Percentiles rank a stretch among this genome's conserved stretches.
These are phyloP conservation scores for Cyclotella baltica DNA, from an alignment of 108 stramenopile genomes.

Conservation along the genomic window DNA sequence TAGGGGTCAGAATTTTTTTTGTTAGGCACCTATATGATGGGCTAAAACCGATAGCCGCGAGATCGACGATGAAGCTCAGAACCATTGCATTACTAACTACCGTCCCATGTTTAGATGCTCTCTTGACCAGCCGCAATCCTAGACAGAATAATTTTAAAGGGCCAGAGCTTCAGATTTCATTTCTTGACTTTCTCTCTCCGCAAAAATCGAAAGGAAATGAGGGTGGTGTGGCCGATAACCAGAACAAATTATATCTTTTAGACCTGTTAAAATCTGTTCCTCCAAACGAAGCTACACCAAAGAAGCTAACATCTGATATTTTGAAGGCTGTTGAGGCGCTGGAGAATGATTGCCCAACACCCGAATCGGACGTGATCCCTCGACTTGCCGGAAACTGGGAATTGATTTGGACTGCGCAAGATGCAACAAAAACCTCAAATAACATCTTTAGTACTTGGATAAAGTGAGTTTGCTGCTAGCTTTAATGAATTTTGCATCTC, in stretches of 20 bases:
- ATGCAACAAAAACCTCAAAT: constrained; percentile 44
- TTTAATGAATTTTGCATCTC: neutral
- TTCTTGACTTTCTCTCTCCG: constrained; percentile 14
- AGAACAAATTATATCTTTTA: constrained; percentile 20
- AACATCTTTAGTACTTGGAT: constrained; percentile 61
- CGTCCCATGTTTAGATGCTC: neutral
- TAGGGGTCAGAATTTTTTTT: too few species aligned
- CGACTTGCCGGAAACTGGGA: constrained; percentile 75
- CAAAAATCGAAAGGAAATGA: neutral
- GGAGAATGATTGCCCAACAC: constrained; percentile 67
- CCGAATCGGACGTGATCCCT: constrained; percentile 59
- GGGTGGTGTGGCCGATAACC: neutral
- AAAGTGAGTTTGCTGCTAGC: constrained; percentile 5
- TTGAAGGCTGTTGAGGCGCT: constrained; percentile 54
- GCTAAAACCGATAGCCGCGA: neutral
- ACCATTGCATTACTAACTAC: neutral
- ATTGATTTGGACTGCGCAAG: constrained; percentile 86
- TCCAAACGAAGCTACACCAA: constrained; percentile 60
- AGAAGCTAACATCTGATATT: constrained; percentile 59
- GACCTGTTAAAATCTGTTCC: constrained; percentile 27
- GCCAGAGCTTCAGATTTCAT: constrained; percentile 1
- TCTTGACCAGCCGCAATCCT: neutral
- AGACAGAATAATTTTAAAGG: neutral
- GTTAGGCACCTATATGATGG: too few species aligned
- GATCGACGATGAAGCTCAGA: neutral